Conservation (phyloP, 1,284 basidiomycete species). For the Chondrostereum purpureum region DNA sequence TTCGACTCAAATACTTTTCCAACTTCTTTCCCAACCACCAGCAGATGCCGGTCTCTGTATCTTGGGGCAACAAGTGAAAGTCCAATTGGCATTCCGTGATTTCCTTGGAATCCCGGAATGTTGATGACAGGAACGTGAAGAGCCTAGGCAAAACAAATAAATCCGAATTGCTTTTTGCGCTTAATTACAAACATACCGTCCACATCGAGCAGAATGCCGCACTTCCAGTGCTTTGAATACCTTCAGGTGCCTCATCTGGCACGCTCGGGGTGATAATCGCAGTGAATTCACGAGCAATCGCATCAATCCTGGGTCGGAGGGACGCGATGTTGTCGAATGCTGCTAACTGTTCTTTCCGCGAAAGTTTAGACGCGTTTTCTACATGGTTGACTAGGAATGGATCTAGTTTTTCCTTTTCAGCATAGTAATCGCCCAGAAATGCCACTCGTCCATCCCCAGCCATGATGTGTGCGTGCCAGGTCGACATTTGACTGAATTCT, state of each 20-base stretch:
- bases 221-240: constrained; percentile 13
- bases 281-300: constrained; percentile 12
- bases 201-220: constrained; percentile 13
- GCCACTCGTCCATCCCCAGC: constrained; percentile 10
- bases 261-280: constrained; percentile 14
- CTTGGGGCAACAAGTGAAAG: constrained; percentile 13
- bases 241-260: constrained; percentile 14
- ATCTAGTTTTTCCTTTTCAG: constrained; percentile 13
- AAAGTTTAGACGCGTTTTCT: constrained; percentile 9
- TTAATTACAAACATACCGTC: constrained; percentile 16
- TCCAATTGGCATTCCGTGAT: constrained; percentile 16
- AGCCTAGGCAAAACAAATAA: constrained; percentile 1
- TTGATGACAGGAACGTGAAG: constrained; percentile 17
- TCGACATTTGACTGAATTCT: constrained; percentile 11
- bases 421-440: constrained; percentile 13
- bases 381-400: constrained; percentile 10
- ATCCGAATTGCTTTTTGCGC: too few species aligned
- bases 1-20: constrained; percentile 11
- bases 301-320: constrained; percentile 14
- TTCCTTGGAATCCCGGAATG: constrained; percentile 15
- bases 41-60: constrained; percentile 12
- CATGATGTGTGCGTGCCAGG: constrained; percentile 4
- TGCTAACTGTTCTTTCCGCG: constrained; percentile 10
- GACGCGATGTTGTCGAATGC: constrained; percentile 14
- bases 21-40: constrained; percentile 13